A percentile compares a stretch with the other conserved stretches of the same genome.
Conservation (phyloP, 495 filamentous ascomycete species). For the Parathielavia appendiculata region DNA sequence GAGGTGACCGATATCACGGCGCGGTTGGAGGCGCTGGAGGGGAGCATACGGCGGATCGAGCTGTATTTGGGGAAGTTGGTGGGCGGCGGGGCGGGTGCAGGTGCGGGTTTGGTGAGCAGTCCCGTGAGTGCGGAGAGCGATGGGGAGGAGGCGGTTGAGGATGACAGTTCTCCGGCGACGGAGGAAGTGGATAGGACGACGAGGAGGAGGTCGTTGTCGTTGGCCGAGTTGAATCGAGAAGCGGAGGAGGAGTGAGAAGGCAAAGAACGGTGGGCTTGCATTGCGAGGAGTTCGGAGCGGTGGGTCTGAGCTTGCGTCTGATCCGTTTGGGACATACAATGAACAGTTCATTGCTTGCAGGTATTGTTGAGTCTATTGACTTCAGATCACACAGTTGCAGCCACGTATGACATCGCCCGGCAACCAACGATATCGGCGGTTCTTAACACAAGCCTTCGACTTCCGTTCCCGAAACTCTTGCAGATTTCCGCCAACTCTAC, state of each 20-base stretch:
- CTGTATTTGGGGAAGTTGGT: conserved; percentile 32
- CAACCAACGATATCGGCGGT: too few relatives aligned
- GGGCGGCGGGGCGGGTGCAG: conserved; percentile 8
- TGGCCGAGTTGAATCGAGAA: conserved; percentile 16
- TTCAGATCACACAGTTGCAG: too few relatives aligned
- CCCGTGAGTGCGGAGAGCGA: background rate
- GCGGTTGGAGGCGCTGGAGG: conserved; percentile 38
- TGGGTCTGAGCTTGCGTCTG: background rate
- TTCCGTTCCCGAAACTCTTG: too few relatives aligned
- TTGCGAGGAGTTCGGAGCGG: background rate
- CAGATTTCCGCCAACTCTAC: too few relatives aligned
- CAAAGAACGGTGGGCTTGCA: conserved; percentile 1
- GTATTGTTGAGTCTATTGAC: too few relatives aligned
- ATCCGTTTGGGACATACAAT: too few relatives aligned
- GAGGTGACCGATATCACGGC: conserved; percentile 33
- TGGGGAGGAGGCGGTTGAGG: background rate
- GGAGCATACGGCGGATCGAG: conserved; percentile 37
- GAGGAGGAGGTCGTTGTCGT: conserved; percentile 11
- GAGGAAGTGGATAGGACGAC: conserved; percentile 1
- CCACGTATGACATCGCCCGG: too few relatives aligned
- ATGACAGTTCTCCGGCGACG: background rate
- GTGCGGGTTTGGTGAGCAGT: background rate
- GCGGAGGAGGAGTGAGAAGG: conserved; percentile 14
- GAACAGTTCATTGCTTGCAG: too few relatives aligned
- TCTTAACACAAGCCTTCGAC: too few relatives aligned